A percentile compares a stretch with the other conserved stretches of the same genome.
phyloP scores from a whole-genome alignment of 225 moss, liverwort and hornwort genomes.

The Straminergon stramineum region DNA sequence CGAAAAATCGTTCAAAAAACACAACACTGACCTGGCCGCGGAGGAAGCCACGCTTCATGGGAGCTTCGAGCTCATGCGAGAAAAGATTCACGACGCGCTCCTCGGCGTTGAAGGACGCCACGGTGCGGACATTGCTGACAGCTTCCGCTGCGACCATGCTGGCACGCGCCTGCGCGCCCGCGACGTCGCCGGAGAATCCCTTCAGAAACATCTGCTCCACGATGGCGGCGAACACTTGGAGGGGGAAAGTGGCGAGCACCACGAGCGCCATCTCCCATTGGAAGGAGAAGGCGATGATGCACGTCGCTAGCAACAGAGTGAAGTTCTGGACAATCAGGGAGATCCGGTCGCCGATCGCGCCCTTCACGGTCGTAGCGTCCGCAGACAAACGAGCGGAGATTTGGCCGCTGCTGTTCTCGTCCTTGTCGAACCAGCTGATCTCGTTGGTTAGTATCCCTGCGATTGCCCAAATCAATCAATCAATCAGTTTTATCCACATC shows the following conservation, averaged over 20 bases:
- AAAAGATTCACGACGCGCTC: conserved; percentile 34
- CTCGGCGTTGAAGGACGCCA: conserved; percentile 61
- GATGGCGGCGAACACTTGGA: conserved; percentile 37
- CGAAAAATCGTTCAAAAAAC: neutral
- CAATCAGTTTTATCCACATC: neutral
- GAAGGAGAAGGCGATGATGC: conserved; percentile 23
- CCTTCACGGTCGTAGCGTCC: conserved; percentile 54
- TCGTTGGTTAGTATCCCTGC: conserved; percentile 42
- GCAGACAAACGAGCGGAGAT: conserved; percentile 39
- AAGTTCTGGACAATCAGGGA: conserved; percentile 36
- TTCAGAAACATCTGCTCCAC: conserved; percentile 60
- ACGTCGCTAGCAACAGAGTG: conserved; percentile 29
- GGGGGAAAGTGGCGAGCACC: conserved; percentile 44
- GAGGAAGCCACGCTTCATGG: conserved; percentile 38
- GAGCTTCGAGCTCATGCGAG: conserved; percentile 22
- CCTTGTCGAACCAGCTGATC: conserved; percentile 56
- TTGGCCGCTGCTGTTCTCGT: conserved; percentile 53
- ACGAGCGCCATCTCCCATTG: conserved; percentile 50
- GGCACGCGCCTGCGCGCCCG: conserved; percentile 44
- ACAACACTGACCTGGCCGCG: conserved; percentile 29
- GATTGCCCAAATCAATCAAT: neutral
- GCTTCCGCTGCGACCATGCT: conserved; percentile 53
- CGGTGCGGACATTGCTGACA: conserved; percentile 49
- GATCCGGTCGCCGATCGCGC: conserved; percentile 55
- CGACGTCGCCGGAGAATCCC: conserved; percentile 53